A percentile compares a stretch with the other conserved stretches of the same genome.
phyloP scores from a whole-genome alignment of 2,329 filamentous ascomycete genomes.

The Blastomyces gilchristii region DNA sequence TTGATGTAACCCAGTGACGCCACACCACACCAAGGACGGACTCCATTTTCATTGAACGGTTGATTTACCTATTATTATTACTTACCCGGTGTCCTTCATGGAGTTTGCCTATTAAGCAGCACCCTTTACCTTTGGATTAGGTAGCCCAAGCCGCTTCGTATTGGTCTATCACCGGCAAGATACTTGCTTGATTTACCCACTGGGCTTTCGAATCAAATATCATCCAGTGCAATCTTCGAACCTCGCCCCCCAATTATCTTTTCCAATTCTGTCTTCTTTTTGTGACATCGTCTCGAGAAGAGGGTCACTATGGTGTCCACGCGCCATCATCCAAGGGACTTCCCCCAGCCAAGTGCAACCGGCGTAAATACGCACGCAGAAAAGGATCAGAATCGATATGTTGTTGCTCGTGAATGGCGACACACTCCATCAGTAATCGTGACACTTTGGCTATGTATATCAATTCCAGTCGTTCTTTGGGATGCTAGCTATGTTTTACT shows the following conservation, averaged over 20 bases:
- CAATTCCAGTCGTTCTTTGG: conserved; percentile 70
- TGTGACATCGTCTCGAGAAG: background rate
- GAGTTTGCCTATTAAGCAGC: no score
- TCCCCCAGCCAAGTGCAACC: conserved; percentile 30
- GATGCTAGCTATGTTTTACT: conserved; percentile 69
- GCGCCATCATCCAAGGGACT: conserved; percentile 44
- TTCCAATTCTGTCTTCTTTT: background rate
- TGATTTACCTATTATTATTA: no score
- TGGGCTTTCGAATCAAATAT: no score
- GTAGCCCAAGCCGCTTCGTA: no score
- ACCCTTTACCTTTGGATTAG: no score
- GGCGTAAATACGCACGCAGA: conserved; percentile 18
- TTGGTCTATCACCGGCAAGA: no score
- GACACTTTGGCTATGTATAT: conserved; percentile 62
- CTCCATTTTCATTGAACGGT: no score
- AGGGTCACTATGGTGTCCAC: conserved; percentile 44
- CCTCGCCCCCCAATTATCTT: background rate
- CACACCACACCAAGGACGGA: no score
- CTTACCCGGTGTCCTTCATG: no score
- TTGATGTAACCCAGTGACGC: no score
- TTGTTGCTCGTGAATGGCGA: conserved; percentile 34
- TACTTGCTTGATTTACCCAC: no score
- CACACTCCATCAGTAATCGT: conserved; percentile 52
- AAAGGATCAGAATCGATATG: conserved; percentile 21
- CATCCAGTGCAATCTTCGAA: no score